These are phyloP conservation scores for Paxillus involutus DNA, from an alignment of 768 basidiomycete species.

Conservation along the genomic window DNA sequence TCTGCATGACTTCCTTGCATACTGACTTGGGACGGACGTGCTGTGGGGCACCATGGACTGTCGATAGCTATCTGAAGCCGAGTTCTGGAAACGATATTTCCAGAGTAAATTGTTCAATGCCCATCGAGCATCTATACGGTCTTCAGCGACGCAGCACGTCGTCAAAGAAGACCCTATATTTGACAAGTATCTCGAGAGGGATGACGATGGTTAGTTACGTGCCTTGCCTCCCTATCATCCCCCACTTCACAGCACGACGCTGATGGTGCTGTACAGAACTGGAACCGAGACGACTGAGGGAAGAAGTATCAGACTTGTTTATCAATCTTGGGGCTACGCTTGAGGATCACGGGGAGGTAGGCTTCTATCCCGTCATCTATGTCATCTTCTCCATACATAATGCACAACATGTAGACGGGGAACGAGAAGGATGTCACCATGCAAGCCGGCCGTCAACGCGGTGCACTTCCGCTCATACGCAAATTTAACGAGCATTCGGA, in stretches of 20 bases:
- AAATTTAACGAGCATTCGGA: constrained; percentile 99
- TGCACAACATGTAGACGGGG: constrained; percentile 57
- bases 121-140: constrained; percentile 90
- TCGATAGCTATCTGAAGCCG: constrained; percentile 77
- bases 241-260: not conserved
- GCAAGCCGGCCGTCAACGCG: constrained; percentile 89
- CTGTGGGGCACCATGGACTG: constrained; percentile 2
- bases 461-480: constrained; percentile 87
- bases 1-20: not conserved
- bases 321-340: constrained; percentile 85
- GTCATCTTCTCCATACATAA: not conserved
- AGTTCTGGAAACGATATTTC: constrained; percentile 98
- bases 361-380: not conserved
- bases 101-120: constrained; percentile 94
- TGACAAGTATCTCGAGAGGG: constrained; percentile 93
- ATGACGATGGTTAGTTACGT: constrained; percentile 77
- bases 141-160: constrained; percentile 78
- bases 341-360: constrained; percentile 89
- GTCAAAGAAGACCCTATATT: constrained; percentile 92
- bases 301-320: constrained; percentile 71
- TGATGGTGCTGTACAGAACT: constrained; percentile 46
- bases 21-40: constrained; percentile 4
- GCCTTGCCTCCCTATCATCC: not conserved
- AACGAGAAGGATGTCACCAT: constrained; percentile 92
- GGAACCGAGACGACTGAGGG: constrained; percentile 70